Evolutionary conservation across 257 asterid species (phyloP), one percentile per base, ranked within the genome.

Genomic region (Nicotiana otophora): DNA sequence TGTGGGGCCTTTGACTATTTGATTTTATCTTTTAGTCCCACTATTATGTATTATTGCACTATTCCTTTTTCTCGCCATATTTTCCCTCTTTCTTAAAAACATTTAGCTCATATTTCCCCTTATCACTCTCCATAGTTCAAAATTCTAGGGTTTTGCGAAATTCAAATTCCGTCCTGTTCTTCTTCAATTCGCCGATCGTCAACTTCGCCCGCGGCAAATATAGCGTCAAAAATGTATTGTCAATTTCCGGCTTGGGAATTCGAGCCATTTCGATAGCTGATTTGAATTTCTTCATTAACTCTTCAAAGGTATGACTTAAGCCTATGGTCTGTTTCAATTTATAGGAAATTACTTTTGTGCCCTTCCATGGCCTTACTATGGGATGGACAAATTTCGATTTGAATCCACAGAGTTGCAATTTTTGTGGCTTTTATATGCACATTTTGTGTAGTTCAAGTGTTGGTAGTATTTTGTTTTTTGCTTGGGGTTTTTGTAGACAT

Each of bases 81-180:
- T 74, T 70, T n/a, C 10, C 9, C 42, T 34, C 42, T 15, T 1
- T 70, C 1, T 20, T 5, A 70, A 10, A 23, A 46, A 42, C 20
- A 20, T 46, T n/a, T 12, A 2, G 7, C 19, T 31, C 46, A 48
- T 75, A 30, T 23, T 74, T 74, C 28, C 23, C 39, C 62, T 74
- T 26, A 3, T 48, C 62, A 75, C 63, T 51, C 63, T 75, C 42
- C 26, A 11, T 53, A 72, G 26, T 75, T 75, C 80, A 51, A 75
- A 74, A 75, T 75, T 51, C 80, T 75, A 75, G 80, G 80, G 80
- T 75, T 75, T 75, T 15, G 14, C 62, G 17, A 51, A 75, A 48
- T 75, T 75, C 80, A 75, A 75, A 75, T 46, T 51, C 31, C 63
- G 26, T 12, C 14, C 7, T 20, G 23, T 1, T 70, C 20, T n/a